A percentile compares a stretch with the other conserved stretches of the same genome.
Conservation (phyloP, 768 basidiomycete genomes). For the Pleurotus eryngii region DNA sequence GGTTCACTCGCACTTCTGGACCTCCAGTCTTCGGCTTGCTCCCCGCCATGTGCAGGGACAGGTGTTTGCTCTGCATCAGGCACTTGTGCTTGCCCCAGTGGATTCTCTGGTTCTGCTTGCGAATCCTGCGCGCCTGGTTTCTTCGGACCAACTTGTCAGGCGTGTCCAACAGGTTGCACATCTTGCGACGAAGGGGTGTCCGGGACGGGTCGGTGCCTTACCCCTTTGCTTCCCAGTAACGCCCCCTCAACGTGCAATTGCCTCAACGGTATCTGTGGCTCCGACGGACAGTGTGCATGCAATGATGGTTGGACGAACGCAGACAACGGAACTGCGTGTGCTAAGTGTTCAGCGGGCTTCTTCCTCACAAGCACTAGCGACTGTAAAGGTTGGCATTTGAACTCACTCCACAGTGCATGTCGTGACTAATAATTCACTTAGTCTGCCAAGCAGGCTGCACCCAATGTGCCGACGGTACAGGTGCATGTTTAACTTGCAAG, state of each 20-base stretch:
- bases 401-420: constrained; percentile 3
- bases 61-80: constrained; percentile 72
- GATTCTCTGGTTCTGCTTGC: constrained; percentile 78
- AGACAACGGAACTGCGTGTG: constrained; percentile 72
- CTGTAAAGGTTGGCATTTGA: constrained; percentile 55
- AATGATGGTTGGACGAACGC: constrained; percentile 73
- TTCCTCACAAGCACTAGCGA: constrained; percentile 68
- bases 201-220: constrained; percentile 72
- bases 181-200: constrained; percentile 78
- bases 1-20: constrained; percentile 60
- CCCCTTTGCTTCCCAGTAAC: constrained; percentile 42
- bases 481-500: constrained; percentile 70
- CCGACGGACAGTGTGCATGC: constrained; percentile 70
- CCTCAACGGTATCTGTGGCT: constrained; percentile 71
- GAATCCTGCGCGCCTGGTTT: constrained; percentile 73
- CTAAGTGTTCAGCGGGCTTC: constrained; percentile 71
- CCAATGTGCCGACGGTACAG: constrained; percentile 63
- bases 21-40: constrained; percentile 72
- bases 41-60: constrained; percentile 68
- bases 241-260: constrained; percentile 75
- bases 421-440: constrained; percentile 19
- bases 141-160: constrained; percentile 70
- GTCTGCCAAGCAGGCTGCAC: constrained; percentile 76
- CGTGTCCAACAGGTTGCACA: constrained; percentile 67
- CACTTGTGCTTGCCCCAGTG: constrained; percentile 66